Evolutionary conservation across 805 yeast genomes (phyloP).

Genomic region (Saccharomycopsis synnaedendra): DNA sequence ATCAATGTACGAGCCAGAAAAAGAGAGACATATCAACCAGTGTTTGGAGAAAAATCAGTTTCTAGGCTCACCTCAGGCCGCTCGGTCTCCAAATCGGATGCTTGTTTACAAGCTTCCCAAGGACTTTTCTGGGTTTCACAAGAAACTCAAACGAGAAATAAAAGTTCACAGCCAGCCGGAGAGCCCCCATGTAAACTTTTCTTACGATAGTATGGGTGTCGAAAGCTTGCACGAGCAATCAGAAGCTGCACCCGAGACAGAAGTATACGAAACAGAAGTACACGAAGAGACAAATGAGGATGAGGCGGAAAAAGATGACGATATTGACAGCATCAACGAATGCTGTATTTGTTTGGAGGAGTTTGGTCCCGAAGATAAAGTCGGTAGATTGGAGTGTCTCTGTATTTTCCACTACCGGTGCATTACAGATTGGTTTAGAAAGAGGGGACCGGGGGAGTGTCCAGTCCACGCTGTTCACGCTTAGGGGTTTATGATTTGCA

Average conservation of each 20-base stretch:
- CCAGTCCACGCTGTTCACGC: constrained; percentile 61
- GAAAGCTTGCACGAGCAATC: constrained; percentile 1
- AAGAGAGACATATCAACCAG: constrained; percentile 56
- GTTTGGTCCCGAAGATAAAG: constrained; percentile 72
- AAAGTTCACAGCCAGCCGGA: not conserved
- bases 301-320: not conserved
- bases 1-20: constrained; percentile 23
- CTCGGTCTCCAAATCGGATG: constrained; percentile 66
- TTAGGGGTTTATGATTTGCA: not conserved
- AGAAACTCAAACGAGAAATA: not conserved
- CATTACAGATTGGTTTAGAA: constrained; percentile 82
- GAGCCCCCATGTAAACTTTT: not conserved
- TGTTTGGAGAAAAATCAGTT: constrained; percentile 56
- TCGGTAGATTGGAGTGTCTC: constrained; percentile 86
- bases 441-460: constrained; percentile 77
- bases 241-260: not conserved
- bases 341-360: constrained; percentile 94
- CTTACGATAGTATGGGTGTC: not conserved
- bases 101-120: constrained; percentile 48
- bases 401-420: constrained; percentile 91
- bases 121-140: constrained; percentile 1
- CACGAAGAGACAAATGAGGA: not conserved
- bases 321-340: constrained; percentile 43
- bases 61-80: constrained; percentile 48
- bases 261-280: not conserved